Conservation (phyloP, 441 rosid genomes). For the Arabidopsis lyrata region DNA sequence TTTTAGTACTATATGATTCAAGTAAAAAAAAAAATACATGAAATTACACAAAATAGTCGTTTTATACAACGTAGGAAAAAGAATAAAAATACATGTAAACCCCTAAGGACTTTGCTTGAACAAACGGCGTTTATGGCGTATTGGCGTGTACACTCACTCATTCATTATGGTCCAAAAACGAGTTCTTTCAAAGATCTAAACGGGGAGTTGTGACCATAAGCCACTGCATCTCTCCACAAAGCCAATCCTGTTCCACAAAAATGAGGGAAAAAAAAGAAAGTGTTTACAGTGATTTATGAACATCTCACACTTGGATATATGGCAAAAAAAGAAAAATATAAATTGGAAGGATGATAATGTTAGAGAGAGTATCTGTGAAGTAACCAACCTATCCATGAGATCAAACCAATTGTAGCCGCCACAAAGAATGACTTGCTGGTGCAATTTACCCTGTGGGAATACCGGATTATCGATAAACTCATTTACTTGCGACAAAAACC, state of each 20-base stretch:
- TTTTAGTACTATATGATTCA: too few species aligned
- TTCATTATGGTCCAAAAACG: slow-evolving; percentile 55
- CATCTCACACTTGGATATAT: slow-evolving; percentile 5
- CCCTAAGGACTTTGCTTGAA: slow-evolving; percentile 23
- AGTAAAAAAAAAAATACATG: too few species aligned
- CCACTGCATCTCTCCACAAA: slow-evolving; percentile 75
- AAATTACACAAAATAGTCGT: not conserved
- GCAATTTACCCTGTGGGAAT: slow-evolving; percentile 57
- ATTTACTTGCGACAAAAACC: slow-evolving; percentile 16
- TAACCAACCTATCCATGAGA: slow-evolving; percentile 78
- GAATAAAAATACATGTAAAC: slow-evolving; percentile 7
- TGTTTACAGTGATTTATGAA: not conserved
- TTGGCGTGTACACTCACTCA: slow-evolving; percentile 7
- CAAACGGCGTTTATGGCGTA: not conserved
- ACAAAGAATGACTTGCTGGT: slow-evolving; percentile 69
- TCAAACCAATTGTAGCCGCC: slow-evolving; percentile 72
- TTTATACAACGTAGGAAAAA: slow-evolving; percentile 24
- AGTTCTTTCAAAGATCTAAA: slow-evolving; percentile 69
- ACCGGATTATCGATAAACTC: slow-evolving; percentile 7
- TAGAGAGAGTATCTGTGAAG: not conserved
- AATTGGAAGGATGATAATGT: not conserved
- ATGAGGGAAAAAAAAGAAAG: not conserved
- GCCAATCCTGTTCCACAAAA: slow-evolving; percentile 60
- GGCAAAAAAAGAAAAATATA: not conserved
- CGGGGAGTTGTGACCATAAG: slow-evolving; percentile 69